Percentiles rank a stretch among this genome's conserved stretches.
Conservation (phyloP, 371 early-diverging fungal species). For the Paramicrosporidium saccamoebae region DNA sequence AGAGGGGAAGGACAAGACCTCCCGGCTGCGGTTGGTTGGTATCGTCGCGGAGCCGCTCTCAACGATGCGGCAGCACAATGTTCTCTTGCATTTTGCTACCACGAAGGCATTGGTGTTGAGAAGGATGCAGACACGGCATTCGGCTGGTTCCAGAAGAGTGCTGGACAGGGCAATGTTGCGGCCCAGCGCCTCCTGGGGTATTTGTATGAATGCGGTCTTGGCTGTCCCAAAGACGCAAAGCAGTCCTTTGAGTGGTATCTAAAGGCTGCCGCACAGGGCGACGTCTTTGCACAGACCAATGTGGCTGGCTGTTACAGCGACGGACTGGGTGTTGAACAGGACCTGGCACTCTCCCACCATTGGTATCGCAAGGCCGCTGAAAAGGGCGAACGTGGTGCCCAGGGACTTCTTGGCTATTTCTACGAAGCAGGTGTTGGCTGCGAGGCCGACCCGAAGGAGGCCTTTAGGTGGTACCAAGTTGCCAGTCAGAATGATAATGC, state of each 20-base stretch:
- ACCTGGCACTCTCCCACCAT: conserved; percentile 5
- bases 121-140: conserved; percentile 2
- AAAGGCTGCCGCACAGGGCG: conserved; percentile 6
- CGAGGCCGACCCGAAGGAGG: too few species aligned
- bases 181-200: conserved; percentile 13
- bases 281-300: conserved; percentile 2
- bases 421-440: too few species aligned
- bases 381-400: too few species aligned
- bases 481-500: too few species aligned
- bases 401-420: too few species aligned
- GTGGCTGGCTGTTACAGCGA: conserved; percentile 8
- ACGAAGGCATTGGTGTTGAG: conserved; percentile 6
- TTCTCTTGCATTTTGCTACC: conserved; percentile 9
- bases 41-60: conserved; percentile 6
- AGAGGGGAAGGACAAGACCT: conserved; percentile 5
- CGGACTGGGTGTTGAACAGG: conserved; percentile 7
- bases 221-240: conserved; percentile 1
- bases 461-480: too few species aligned
- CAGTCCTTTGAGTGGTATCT: conserved; percentile 7
- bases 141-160: conserved; percentile 4
- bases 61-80: conserved; percentile 10
- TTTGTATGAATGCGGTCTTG: conserved; percentile 5
- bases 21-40: conserved; percentile 5
- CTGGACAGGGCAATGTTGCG: conserved; percentile 2
- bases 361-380: conserved; percentile 8